Evolutionary conservation across 192 early-diverging fungal species (phyloP).

Genomic region (Entomortierella lignicola): DNA sequence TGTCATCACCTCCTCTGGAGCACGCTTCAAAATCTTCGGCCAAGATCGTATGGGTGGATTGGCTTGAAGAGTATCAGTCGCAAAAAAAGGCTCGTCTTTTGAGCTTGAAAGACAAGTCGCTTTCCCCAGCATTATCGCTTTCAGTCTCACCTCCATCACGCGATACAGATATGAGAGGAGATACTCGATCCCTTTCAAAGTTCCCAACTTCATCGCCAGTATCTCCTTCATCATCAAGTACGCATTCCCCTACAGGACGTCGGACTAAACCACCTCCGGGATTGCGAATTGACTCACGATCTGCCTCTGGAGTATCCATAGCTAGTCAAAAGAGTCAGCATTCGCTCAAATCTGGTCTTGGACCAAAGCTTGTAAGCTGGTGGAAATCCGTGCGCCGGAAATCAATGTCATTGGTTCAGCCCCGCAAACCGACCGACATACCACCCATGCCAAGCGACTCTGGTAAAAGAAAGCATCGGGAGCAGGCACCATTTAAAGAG

Average conservation of each 20-base stretch:
- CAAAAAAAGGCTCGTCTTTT: constrained; percentile 29
- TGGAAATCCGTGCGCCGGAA: constrained; percentile 54
- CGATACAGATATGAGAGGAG: not conserved
- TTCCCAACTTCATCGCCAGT: constrained; percentile 10
- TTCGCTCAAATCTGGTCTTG: constrained; percentile 44
- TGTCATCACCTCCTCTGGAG: not conserved
- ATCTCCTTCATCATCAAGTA: not conserved
- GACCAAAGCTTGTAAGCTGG: constrained; percentile 52
- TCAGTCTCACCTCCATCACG: constrained; percentile 34
- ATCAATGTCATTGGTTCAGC: constrained; percentile 45
- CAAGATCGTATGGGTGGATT: constrained; percentile 49
- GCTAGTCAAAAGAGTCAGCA: constrained; percentile 53
- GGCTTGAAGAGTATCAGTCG: constrained; percentile 46
- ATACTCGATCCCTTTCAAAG: not conserved
- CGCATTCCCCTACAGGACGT: constrained; percentile 20
- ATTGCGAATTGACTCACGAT: constrained; percentile 30
- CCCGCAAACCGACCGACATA: constrained; percentile 18
- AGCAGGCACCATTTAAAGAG: not conserved
- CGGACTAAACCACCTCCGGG: constrained; percentile 28
- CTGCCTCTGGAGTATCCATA: constrained; percentile 39
- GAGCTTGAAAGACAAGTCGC: constrained; percentile 18
- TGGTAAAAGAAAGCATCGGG: constrained; percentile 3
- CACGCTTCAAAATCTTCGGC: not conserved
- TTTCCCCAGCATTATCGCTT: constrained; percentile 18
- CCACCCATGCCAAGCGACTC: constrained; percentile 4